Evolutionary conservation across 805 yeast genomes (phyloP), one percentile per base, ranked within the genome.

Genomic region (Nakazawaea laoshanensis): DNA sequence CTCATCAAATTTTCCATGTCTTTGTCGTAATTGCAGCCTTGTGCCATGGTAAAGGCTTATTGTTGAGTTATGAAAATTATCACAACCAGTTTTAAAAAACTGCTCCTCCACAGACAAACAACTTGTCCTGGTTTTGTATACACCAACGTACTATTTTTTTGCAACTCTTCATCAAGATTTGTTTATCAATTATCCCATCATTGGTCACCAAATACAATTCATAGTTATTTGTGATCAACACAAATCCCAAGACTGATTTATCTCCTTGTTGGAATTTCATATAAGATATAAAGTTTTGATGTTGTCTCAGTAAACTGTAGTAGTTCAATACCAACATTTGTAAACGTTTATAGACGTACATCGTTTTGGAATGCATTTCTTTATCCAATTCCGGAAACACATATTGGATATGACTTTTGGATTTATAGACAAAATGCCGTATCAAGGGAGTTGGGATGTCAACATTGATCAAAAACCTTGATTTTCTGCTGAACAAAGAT

Each of bases 1-100:
- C 94, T 5, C 96, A 86, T 51, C 95, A 86, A 49, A 66, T 86
- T 7, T 85, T 86, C 49, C 95, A 85, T 51, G 53, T 80, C 7
- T 53, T 81, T 45, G 94, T 85, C 6, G 87, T 84, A 0, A 43
- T 76, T 9, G 94, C 94, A 10, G 82, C 94, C 0, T 61, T 58
- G 35, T 79, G 79, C 37, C 96, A 87, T 55, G 72, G 80, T 53
- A 61, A 46, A 35, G 94, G 79, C 0, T 57, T 86, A 22, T 48
- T 72, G 17, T 7, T 17, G 9, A 27, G 29, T 27, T 27, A 27
- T 27, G 19, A 14, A 17, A 12, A 27, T 27, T 20, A 20, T 7
- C 28, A 25, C 17, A 17, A 17, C 8, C 8, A 23, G 8, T 23
- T 7, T 18, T 27, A 77, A 47, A 74, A 81, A 0, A 69, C 64